Base-by-base conservation (phyloP, 2,329 filamentous ascomycete genomes). In the Penicillium sp. region DNA sequence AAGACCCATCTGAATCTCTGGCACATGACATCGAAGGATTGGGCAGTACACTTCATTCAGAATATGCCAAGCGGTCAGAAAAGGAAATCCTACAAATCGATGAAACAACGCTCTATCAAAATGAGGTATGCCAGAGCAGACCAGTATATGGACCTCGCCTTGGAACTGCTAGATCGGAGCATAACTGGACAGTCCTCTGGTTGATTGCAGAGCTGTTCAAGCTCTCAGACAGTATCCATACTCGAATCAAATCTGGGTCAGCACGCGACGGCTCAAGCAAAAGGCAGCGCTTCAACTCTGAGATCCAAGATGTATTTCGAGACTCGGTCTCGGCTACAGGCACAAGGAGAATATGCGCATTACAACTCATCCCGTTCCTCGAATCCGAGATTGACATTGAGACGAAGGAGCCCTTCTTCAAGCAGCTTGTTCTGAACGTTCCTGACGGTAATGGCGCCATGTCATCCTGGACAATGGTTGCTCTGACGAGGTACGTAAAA, bases 401-500 rank as follows among this genome's bases (percentile, higher is more conserved):
- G 33, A 82, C 84, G 11, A 75, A 88, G 27, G 72, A 75, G 5
- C 78, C 81, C 0, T 70, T 88, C 4, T 69, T 94, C 3, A 78
- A 81, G 9, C 81, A 83, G 43, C 75, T 95, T 16, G 75, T 81
- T 16, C 72, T 76, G 11, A 80, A 82, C 52, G 84, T 89, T 43
- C 81, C 84, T 10, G 89, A 94, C 67, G 92, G 96, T 66, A 86
- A 88, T 63, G 75, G 77, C 15, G 73, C 75, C 9, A 78, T 87
- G 40, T 84, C 87, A 8, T 90, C 87, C 0, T 99, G 94, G 94
- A 88, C 91, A 19, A 85, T 96, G 78, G 73, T 97, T 51, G 88
- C 87, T n/a, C 85, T 91, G 69, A 81, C 90, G 60, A 90, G 89
- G 91, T 92, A 77, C 69, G 81, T 74, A 25, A 40, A 21, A 21